phyloP scores from a whole-genome alignment of 495 filamentous ascomycete genomes.

The Penicillium turbatum region DNA sequence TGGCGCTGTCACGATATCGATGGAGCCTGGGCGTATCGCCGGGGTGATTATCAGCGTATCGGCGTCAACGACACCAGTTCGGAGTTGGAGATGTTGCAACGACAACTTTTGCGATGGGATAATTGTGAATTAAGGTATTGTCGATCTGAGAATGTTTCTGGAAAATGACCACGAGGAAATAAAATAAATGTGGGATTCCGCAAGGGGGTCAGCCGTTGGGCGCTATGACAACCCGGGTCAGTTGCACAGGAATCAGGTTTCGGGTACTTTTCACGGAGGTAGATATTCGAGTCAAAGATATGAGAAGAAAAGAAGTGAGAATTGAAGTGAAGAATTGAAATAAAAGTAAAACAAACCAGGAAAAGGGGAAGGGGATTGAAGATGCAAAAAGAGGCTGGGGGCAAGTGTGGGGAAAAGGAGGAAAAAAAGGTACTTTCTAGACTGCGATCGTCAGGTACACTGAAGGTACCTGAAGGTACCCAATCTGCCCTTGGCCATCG shows the following conservation, averaged over 20 bases:
- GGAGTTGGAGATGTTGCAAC: background rate
- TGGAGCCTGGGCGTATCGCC: constrained; percentile 15
- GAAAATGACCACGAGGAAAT: constrained; percentile 11
- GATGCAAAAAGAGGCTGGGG: constrained; percentile 15
- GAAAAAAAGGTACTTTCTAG: background rate
- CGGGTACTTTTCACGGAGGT: background rate
- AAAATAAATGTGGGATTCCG: background rate
- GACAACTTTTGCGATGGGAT: background rate
- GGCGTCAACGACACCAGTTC: background rate
- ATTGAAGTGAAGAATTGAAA: background rate
- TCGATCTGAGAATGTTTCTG: constrained; percentile 24
- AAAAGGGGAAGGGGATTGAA: constrained; percentile 7
- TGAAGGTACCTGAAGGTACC: background rate
- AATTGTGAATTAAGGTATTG: background rate
- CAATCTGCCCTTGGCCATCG: too few relatives aligned
- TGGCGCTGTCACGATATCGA: constrained; percentile 1
- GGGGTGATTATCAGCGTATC: constrained; percentile 1
- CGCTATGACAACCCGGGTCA: constrained; percentile 1
- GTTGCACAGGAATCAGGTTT: background rate
- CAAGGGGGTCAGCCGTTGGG: constrained; percentile 2
- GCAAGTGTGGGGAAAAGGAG: constrained; percentile 17
- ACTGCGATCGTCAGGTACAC: constrained; percentile 10
- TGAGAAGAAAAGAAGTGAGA: background rate
- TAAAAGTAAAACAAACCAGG: background rate
- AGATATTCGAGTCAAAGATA: background rate